A percentile compares a stretch with the other conserved stretches of the same genome.
Evolutionary conservation across 2,329 filamentous ascomycete genomes (phyloP).

Genomic region (Colletotrichum endophyticum): DNA sequence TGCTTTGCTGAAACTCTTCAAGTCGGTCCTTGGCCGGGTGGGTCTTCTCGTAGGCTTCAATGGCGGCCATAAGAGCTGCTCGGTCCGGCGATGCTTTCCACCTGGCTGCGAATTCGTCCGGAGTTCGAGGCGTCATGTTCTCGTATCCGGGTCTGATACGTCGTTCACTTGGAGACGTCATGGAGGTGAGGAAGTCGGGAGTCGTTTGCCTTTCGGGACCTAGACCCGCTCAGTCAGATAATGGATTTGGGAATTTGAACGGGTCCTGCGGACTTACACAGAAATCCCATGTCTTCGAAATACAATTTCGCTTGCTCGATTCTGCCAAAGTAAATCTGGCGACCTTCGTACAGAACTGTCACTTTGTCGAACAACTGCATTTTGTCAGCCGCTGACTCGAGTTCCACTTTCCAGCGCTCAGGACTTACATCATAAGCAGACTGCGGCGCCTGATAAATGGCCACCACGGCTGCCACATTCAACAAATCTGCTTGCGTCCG

Average conservation of each 20-base stretch:
- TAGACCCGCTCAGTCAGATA: neutral
- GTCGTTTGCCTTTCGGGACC: slow-evolving; percentile 59
- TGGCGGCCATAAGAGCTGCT: neutral
- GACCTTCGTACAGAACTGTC: slow-evolving; percentile 69
- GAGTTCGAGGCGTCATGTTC: slow-evolving; percentile 55
- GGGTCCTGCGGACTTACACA: slow-evolving; percentile 44
- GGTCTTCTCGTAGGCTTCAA: neutral
- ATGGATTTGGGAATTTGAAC: accelerated
- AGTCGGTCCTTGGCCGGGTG: slow-evolving; percentile 10
- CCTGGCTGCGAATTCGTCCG: slow-evolving; percentile 52
- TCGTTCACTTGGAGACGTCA: slow-evolving; percentile 70
- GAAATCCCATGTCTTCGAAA: slow-evolving; percentile 57
- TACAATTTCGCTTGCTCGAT: slow-evolving; percentile 62
- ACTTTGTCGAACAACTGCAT: slow-evolving; percentile 62
- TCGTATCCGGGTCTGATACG: slow-evolving; percentile 64
- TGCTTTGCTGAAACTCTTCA: slow-evolving; percentile 14
- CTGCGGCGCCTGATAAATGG: slow-evolving; percentile 25
- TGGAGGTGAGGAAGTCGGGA: slow-evolving; percentile 73
- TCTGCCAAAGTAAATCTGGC: slow-evolving; percentile 70
- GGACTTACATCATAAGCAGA: slow-evolving; percentile 22
- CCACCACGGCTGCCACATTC: slow-evolving; percentile 19
- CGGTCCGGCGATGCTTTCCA: slow-evolving; percentile 12
- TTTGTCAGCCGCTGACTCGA: neutral
- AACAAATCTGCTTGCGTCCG: slow-evolving; percentile 45
- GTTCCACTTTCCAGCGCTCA: too few relatives aligned